Evolutionary conservation across 768 basidiomycete species (phyloP).

Genomic region (Psilocybe cyanescens): DNA sequence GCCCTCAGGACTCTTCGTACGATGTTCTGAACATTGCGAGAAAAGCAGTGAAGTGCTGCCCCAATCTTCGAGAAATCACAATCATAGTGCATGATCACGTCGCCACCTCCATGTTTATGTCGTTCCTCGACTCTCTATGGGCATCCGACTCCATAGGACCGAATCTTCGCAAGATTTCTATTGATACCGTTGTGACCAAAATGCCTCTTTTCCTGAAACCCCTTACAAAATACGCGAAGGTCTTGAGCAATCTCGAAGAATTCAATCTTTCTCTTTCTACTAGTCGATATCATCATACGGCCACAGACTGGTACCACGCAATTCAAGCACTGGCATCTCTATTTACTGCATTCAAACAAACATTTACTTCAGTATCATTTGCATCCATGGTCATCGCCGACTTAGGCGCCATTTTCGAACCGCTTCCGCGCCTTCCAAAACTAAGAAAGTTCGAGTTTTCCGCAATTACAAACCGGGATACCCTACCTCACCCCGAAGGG

Average conservation of each 20-base stretch:
- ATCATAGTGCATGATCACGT: conserved; percentile 29
- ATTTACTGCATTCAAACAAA: conserved; percentile 9
- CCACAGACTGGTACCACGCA: conserved; percentile 6
- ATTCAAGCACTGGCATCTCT: conserved; percentile 8
- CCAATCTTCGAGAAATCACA: conserved; percentile 25
- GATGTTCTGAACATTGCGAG: conserved; percentile 18
- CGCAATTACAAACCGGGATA: conserved; percentile 9
- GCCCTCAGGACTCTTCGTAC: not conserved
- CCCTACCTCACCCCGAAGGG: conserved; percentile 5
- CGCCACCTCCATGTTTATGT: conserved; percentile 21
- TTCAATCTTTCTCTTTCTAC: conserved; percentile 16
- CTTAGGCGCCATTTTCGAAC: conserved; percentile 10
- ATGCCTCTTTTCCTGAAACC: conserved; percentile 22
- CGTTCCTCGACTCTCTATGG: conserved; percentile 25
- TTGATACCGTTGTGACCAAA: conserved; percentile 28
- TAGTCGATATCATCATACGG: conserved; percentile 3
- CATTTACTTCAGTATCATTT: conserved; percentile 13
- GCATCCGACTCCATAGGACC: conserved; percentile 20
- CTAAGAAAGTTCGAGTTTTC: conserved; percentile 16
- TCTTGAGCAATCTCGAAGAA: conserved; percentile 18
- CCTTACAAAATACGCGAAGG: conserved; percentile 4
- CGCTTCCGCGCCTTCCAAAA: conserved; percentile 16
- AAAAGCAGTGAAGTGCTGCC: conserved; percentile 17
- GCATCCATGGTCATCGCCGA: conserved; percentile 14
- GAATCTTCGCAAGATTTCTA: conserved; percentile 20